Evolutionary conservation across 768 basidiomycete genomes (phyloP).

Genomic region (Mycena capillaripes): DNA sequence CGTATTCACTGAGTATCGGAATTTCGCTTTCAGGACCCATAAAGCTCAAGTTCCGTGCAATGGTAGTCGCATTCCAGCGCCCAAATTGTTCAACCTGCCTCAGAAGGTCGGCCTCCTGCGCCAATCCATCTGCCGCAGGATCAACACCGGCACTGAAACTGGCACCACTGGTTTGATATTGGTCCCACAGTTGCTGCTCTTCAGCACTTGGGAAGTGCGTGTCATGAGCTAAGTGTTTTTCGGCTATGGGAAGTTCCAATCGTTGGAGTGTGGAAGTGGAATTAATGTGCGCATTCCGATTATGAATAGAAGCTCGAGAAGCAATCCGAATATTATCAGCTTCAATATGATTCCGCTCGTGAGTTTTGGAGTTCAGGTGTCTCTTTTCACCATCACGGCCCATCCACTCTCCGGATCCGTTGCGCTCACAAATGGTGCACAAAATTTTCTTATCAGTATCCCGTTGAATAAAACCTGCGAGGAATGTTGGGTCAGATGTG

Average conservation of each 20-base stretch:
- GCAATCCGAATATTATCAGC: not conserved
- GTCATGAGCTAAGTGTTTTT: not conserved
- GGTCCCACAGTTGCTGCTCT: not conserved
- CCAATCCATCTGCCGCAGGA: not conserved
- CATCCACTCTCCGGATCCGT: not conserved
- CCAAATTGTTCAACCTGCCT: not conserved
- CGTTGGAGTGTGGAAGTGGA: not conserved
- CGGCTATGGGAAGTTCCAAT: not conserved
- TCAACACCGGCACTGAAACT: slow-evolving; percentile 5
- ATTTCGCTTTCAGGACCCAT: not conserved
- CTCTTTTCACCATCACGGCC: not conserved
- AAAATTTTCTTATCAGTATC: not conserved
- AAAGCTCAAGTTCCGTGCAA: slow-evolving; percentile 2
- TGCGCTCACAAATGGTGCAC: not conserved
- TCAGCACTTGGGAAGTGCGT: not conserved
- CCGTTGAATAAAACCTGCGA: not conserved
- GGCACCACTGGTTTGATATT: not conserved
- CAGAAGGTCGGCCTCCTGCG: not conserved
- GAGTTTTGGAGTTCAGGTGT: not conserved
- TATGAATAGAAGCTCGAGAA: not conserved
- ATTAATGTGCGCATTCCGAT: not conserved
- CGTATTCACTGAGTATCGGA: not conserved
- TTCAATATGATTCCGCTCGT: not conserved
- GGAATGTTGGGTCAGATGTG: not conserved
- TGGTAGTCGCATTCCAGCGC: slow-evolving; percentile 3